Evolutionary conservation across 352 stramenopile genomes (phyloP), one percentile per base, ranked within the genome.

Genomic region (Phytophthora pseudosyringae): DNA sequence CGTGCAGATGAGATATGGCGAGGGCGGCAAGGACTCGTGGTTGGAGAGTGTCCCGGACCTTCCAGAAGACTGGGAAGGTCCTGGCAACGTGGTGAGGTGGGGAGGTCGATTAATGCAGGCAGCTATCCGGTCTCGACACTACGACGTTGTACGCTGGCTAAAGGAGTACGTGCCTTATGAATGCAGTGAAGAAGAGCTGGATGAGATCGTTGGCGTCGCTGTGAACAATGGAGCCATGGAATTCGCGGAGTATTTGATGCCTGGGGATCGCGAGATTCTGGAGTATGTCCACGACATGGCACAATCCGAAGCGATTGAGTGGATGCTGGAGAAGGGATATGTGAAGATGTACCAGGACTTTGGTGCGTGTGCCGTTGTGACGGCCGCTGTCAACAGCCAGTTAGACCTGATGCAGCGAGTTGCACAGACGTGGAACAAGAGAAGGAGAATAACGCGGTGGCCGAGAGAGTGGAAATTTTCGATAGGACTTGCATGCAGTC

Each of bases 241-340:
- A n/a, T 45, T 45, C n/a, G 39, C 39, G 26, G 39, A 45, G 39
- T 45, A 28, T 45, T n/a, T 45, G 39, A 45, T 45, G 39, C 39
- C n/a, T 45, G 39, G 5, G n/a, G 39, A 28, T 5, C 39, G 39
- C 25, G 16, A 45, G 39, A 45, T 45, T 12, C 26, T 45, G 39
- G 39, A 29, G 5, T 45, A 45, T 45, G 26, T 45, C 4, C 39
- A 45, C n/a, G 39, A 45, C 15, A 45, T 26, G 39, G 39, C 39
- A 1, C 16, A 45, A n/a, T n/a, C 39, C 26, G 1, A 45, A 45
- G 39, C 39, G 10, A 7, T 45, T n/a, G 39, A 45, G n/a, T 45
- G 39, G 39, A n/a, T 45, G 16, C 39, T 45, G 15, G n/a, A 45
- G 12, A 45, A n/a, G n/a, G n/a, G 26, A 2, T 15, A 45, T n/a